Evolutionary conservation across 2,329 filamentous ascomycete genomes (phyloP).

Genomic region (Phyllosticta ampelicida): DNA sequence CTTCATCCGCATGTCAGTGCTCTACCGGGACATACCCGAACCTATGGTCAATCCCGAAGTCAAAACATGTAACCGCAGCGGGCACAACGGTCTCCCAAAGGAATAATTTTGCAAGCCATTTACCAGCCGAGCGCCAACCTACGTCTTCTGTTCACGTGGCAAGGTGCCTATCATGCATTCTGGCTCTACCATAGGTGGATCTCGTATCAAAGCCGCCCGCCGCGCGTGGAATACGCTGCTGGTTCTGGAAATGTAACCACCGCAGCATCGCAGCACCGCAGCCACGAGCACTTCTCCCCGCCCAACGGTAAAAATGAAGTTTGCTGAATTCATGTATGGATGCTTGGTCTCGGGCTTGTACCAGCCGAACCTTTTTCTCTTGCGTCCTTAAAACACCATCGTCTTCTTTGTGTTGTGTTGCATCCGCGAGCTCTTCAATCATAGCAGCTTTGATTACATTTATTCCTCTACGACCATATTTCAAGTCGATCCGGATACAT

Average conservation of each 20-base stretch:
- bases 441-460: neutral
- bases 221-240: conserved; percentile 2
- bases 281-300: neutral
- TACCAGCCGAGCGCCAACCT: neutral
- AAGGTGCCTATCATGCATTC: conserved; percentile 2
- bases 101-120: neutral
- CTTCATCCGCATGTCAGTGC: no score
- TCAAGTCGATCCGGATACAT: neutral
- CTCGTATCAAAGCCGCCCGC: conserved; percentile 6
- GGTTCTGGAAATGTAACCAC: neutral
- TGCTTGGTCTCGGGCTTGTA: neutral
- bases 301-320: neutral
- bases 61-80: no score
- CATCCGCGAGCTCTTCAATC: neutral
- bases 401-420: neutral
- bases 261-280: neutral
- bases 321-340: neutral
- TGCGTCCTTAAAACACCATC: neutral
- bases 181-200: conserved; percentile 7
- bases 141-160: neutral
- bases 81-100: no score
- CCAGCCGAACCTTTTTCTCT: neutral
- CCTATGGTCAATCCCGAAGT: no score
- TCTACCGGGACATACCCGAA: no score
- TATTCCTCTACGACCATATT: neutral